Conservation (phyloP, 2,329 filamentous ascomycete genomes). For the Calonectria crousiana region DNA sequence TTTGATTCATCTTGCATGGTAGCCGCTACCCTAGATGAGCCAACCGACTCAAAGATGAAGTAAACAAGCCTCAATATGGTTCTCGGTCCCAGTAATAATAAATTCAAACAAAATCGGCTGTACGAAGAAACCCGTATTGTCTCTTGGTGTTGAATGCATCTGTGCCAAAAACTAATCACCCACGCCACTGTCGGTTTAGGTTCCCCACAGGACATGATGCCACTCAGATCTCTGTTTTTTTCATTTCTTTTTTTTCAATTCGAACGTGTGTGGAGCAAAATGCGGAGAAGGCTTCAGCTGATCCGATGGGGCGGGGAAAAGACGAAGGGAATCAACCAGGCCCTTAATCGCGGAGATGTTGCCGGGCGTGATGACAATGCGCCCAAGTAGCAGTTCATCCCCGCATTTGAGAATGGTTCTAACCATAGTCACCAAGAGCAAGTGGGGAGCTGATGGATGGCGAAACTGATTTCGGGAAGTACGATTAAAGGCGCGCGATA, state of each 20-base stretch:
- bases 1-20: too few species aligned
- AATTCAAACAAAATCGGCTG: neutral
- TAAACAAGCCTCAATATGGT: too few species aligned
- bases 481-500: neutral
- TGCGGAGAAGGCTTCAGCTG: neutral
- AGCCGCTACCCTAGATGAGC: too few species aligned
- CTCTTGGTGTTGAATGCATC: neutral
- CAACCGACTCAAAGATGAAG: too few species aligned
- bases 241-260: neutral
- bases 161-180: neutral
- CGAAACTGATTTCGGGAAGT: neutral
- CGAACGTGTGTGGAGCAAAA: too few species aligned
- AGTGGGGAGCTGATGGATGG: neutral
- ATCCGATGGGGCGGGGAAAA: neutral
- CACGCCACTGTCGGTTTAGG: neutral
- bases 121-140: neutral
- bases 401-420: neutral
- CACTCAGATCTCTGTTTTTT: neutral
- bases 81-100: too few species aligned
- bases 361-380: neutral
- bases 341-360: neutral
- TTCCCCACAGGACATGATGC: too few species aligned
- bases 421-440: too few species aligned
- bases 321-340: neutral
- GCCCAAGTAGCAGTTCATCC: neutral